Conservation (phyloP, 2,329 filamentous ascomycete species). For the Clarireedia hainanense region DNA sequence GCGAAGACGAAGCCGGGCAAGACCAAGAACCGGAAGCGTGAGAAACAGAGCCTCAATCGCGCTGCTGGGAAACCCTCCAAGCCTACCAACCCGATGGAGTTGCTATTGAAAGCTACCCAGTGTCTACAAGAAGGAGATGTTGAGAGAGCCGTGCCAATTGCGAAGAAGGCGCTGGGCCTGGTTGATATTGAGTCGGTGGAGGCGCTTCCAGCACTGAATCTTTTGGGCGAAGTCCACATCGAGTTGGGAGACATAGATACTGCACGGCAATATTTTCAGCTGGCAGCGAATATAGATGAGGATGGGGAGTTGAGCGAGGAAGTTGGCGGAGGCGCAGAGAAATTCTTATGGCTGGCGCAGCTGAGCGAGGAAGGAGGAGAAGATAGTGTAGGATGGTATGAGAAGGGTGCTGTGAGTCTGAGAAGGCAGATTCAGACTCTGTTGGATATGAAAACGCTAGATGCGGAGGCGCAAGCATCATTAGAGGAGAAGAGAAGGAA, state of each 20-base stretch:
- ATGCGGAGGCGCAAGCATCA: conserved; percentile 32
- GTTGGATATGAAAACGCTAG: conserved; percentile 40
- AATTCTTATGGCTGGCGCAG: conserved; percentile 92
- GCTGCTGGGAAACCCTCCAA: conserved; percentile 20
- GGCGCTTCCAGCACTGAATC: conserved; percentile 27
- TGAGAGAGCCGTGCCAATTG: conserved; percentile 22
- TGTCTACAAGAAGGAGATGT: conserved; percentile 29
- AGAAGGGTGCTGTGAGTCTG: conserved; percentile 64
- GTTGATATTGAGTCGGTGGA: conserved; percentile 21
- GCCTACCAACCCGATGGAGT: conserved; percentile 16
- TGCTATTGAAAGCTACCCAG: conserved; percentile 25
- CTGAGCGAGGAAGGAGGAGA: conserved; percentile 64
- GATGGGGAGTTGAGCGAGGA: conserved; percentile 64
- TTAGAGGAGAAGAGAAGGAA: conserved; percentile 69
- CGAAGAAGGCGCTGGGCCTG: conserved; percentile 23
- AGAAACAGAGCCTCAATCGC: conserved; percentile 24
- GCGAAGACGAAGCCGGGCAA: conserved; percentile 29
- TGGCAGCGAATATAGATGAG: conserved; percentile 68
- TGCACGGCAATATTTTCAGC: conserved; percentile 64
- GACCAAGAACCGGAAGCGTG: conserved; percentile 25
- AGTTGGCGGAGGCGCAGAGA: conserved; percentile 77
- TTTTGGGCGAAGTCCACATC: conserved; percentile 32
- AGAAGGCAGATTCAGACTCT: conserved; percentile 61
- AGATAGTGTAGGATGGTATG: conserved; percentile 60
- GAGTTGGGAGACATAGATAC: conserved; percentile 59